Evolutionary conservation across 257 asterid genomes (phyloP), one percentile per base, ranked within the genome.

Genomic region (Solanum corneliomulleri): DNA sequence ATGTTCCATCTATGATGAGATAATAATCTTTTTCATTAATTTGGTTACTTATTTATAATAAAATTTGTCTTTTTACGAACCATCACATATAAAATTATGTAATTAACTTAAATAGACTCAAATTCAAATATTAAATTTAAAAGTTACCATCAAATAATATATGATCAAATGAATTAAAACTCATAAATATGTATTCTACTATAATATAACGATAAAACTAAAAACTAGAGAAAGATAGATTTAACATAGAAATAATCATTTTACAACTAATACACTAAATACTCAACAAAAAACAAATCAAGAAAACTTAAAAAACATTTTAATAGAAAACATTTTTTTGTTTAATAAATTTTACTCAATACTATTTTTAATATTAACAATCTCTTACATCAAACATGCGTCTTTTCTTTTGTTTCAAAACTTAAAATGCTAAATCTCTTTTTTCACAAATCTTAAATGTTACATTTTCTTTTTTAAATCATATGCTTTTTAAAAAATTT

Each of bases 241-340:
- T n/a, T 27, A 62, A 4, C 13, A 62, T 23, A 11, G 3, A 23
- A 11, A 11, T 64, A 11, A 2, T 64, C 5, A n/a, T 11, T 62
- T 23, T n/a, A 62, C n/a, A 52, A 52, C 20, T 16, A 60, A 23
- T 21, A 60, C 7, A 60, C 29, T 14, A 60, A 10, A 60, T 60
- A 60, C 69, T 23, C 2, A 60, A 60, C 69, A 60, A 60, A 60
- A 60, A 4, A 23, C 69, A 23, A 60, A 21, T 21, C 2, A 60
- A 23, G 29, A 60, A 3, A 60, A 60, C 1, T 21, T 23, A 9
- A 18, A 56, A 21, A 58, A 20, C n/a, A 58, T 20, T 8, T 21
- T 58, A 58, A 9, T 9, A 58, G 68, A 21, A 60, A 60, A 9
- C 0, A 9, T 18, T 18, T 18, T 23, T 62, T 1, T 1, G 0